These are phyloP conservation scores for Cercospora brassicicola DNA, from an alignment of 2,329 filamentous ascomycete genomes.

Conservation along the genomic window DNA sequence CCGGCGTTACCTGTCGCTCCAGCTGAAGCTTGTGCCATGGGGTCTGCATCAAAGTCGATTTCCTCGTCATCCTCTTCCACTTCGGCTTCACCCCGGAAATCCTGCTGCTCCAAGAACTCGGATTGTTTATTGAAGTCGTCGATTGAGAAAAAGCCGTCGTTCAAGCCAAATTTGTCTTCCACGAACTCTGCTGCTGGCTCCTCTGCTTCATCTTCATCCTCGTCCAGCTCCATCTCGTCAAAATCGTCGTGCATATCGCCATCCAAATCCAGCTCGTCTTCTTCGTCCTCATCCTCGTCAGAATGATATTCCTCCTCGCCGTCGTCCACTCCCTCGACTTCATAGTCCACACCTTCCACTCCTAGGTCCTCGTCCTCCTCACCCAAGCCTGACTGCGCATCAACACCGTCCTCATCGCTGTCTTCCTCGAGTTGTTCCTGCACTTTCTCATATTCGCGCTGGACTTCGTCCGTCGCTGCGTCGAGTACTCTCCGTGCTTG, in stretches of 20 bases:
- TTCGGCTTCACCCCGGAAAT: constrained; percentile 73
- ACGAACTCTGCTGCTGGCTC: constrained; percentile 58
- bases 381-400: constrained; percentile 33
- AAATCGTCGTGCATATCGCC: constrained; percentile 31
- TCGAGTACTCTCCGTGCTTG: constrained; percentile 83
- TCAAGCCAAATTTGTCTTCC: constrained; percentile 78
- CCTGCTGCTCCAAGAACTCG: constrained; percentile 83
- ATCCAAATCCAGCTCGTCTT: constrained; percentile 44
- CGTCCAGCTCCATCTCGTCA: constrained; percentile 37
- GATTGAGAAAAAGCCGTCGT: constrained; percentile 97
- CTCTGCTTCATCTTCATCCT: constrained; percentile 49
- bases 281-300: constrained; percentile 41
- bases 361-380: constrained; percentile 37
- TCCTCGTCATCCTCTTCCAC: constrained; percentile 79
- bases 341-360: constrained; percentile 40
- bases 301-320: constrained; percentile 39
- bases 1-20: constrained; percentile 35
- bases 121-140: constrained; percentile 96
- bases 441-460: constrained; percentile 46
- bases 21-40: constrained; percentile 50
- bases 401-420: constrained; percentile 24
- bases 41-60: constrained; percentile 83
- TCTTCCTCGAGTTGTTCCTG: constrained; percentile 25
- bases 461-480: constrained; percentile 58
- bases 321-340: constrained; percentile 38